phyloP scores from a whole-genome alignment of 2,329 filamentous ascomycete genomes.

The Fusarium hainanense region DNA sequence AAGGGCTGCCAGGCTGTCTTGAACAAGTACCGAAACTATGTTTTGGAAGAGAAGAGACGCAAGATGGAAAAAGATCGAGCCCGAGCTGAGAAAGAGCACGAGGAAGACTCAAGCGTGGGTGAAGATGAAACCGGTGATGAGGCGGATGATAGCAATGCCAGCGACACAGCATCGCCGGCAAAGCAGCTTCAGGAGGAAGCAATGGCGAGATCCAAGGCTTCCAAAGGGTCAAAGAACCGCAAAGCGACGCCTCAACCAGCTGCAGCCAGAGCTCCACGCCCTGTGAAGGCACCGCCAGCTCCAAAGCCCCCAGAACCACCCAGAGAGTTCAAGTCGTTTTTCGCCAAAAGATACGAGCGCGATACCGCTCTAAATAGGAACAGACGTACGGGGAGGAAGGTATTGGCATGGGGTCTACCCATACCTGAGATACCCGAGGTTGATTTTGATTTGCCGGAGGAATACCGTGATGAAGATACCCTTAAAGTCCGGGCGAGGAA shows the following conservation, averaged over 20 bases:
- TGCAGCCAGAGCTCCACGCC: conserved; percentile 24
- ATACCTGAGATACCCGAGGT: conserved; percentile 76
- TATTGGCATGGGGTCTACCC: conserved; percentile 83
- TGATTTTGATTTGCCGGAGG: conserved; percentile 81
- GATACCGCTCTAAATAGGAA: conserved; percentile 80
- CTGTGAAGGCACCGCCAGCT: conserved; percentile 42
- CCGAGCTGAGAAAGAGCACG: conserved; percentile 49
- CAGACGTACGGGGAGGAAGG: conserved; percentile 74
- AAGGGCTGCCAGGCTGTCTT: conserved; percentile 83
- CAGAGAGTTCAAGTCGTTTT: conserved; percentile 87
- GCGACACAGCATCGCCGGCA: conserved; percentile 59
- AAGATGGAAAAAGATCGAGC: conserved; percentile 78
- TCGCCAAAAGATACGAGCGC: conserved; percentile 80
- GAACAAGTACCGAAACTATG: conserved; percentile 89
- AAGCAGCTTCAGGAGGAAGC: conserved; percentile 82
- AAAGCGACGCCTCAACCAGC: conserved; percentile 44
- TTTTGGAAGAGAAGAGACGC: conserved; percentile 85
- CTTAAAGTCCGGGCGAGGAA: conserved; percentile 70
- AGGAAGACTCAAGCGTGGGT: conserved; percentile 47
- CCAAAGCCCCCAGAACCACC: conserved; percentile 54
- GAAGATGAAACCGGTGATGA: conserved; percentile 49
- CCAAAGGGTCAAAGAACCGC: conserved; percentile 50
- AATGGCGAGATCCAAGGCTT: conserved; percentile 61
- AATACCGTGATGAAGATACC: conserved; percentile 67
- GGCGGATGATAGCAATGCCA: conserved; percentile 68